Conservation (phyloP, 2,329 filamentous ascomycete species). For the Beauveria medogensis region DNA sequence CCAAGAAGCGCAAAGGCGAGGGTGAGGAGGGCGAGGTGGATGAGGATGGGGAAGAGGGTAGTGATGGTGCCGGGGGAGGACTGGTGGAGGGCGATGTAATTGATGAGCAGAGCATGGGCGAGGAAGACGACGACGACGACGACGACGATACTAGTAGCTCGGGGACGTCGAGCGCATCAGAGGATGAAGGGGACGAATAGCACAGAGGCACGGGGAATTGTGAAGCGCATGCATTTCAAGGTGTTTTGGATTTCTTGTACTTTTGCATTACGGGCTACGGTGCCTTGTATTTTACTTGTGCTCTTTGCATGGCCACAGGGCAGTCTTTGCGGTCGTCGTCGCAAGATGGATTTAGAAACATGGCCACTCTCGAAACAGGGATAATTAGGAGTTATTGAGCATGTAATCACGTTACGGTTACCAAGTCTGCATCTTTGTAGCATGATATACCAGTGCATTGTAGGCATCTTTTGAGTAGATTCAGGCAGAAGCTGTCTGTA, state of each 20-base stretch:
- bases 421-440: too few relatives aligned
- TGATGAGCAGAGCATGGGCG: conserved; percentile 30
- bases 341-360: background rate
- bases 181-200: background rate
- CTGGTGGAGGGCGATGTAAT: conserved; percentile 28
- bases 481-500: background rate
- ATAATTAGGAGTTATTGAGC: background rate
- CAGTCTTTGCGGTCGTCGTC: background rate
- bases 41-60: conserved; percentile 15
- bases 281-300: background rate
- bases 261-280: background rate
- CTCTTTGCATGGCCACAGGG: background rate
- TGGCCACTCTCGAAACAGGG: background rate
- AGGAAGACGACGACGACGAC: conserved; percentile 24
- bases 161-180: conserved; percentile 27
- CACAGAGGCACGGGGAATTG: background rate
- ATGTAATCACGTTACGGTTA: background rate
- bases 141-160: conserved; percentile 29
- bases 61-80: conserved; percentile 8
- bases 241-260: background rate
- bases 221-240: background rate
- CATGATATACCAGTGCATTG: background rate
- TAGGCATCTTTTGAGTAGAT: background rate
- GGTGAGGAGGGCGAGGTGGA: conserved; percentile 19
- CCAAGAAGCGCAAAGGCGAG: conserved; percentile 19